phyloP scores from a whole-genome alignment of 345 rosid genomes.

The Acer saccharum region DNA sequence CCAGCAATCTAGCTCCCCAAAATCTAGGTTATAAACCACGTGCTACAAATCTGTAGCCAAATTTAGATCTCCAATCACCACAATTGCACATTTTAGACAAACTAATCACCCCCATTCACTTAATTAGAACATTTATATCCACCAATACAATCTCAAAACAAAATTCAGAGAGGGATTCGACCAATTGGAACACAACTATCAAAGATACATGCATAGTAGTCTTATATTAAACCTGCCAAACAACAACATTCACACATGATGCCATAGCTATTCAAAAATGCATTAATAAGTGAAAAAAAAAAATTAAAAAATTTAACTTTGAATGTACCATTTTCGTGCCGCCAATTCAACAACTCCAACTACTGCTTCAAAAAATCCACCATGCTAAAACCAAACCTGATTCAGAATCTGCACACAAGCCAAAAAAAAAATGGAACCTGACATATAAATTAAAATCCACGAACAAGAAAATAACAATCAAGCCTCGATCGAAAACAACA shows the following conservation, averaged over 20 bases:
- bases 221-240: neutral
- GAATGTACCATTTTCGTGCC: conserved; percentile 24
- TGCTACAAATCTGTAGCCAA: conserved; percentile 2
- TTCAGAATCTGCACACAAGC: neutral
- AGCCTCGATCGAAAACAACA: conserved; percentile 1
- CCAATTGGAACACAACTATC: neutral
- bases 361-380: neutral
- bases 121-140: conserved; percentile 2
- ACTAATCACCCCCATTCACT: conserved; percentile 8
- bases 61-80: neutral
- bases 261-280: neutral
- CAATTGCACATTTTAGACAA: neutral
- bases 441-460: neutral
- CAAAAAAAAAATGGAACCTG: conserved; percentile 1
- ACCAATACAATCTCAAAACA: neutral
- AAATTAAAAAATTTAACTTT: neutral
- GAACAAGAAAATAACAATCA: neutral
- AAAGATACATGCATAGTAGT: neutral
- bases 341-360: conserved; percentile 4
- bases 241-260: neutral
- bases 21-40: neutral
- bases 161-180: neutral
- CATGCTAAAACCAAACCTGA: neutral
- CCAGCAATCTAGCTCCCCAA: neutral
- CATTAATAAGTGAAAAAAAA: neutral